Evolutionary conservation across 2,329 filamentous ascomycete genomes (phyloP), one percentile per base, ranked within the genome.

Genomic region (Paecilomyces sp.): DNA sequence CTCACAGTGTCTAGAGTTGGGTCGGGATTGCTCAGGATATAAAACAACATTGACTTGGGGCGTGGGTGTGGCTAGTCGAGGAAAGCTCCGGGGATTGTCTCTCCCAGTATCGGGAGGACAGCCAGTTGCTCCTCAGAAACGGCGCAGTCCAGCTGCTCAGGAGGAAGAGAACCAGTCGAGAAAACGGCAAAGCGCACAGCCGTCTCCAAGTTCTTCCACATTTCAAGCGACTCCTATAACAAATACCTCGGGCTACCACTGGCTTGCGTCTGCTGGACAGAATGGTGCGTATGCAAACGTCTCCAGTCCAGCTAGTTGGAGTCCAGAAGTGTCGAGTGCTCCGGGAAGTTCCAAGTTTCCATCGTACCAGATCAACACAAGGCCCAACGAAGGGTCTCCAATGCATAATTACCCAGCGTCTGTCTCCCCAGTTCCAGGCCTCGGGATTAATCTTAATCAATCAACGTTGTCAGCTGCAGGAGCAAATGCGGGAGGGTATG

Each of bases 41-140:
- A 95, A 95, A 79, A 97, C 93, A 15, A 92, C 93, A 67, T 82
- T 97, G 76, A 97, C 93, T 54, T 97, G 93, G 93, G 92, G 92
- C 51, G 91, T 97, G 55, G 93, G 93, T 57, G 93, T 97, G 61
- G 93, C 93, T 59, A 97, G 92, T 77, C 88, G 93, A 70, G 93
- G 93, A 71, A 97, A 97, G 80, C 86, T 97, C 64, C 86, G 93
- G 63, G 93, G 93, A 47, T 81, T 97, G 66, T 92, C 92, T 59
- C 80, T 96, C 60, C 86, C 86, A 9, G 77, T 88, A 57, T 80
- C 81, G 47, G 81, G 80, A 57, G 75, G 76, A 15, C 71, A 75
- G 54, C 68, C 71, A 51, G 74, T 76, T 57, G 70, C 31, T 6
- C 36, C 41, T 9, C 60, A 61, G 55, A 62, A 61, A 41, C 36